Conservation (phyloP, 1,284 basidiomycete genomes). For the Moniliella sp. region DNA sequence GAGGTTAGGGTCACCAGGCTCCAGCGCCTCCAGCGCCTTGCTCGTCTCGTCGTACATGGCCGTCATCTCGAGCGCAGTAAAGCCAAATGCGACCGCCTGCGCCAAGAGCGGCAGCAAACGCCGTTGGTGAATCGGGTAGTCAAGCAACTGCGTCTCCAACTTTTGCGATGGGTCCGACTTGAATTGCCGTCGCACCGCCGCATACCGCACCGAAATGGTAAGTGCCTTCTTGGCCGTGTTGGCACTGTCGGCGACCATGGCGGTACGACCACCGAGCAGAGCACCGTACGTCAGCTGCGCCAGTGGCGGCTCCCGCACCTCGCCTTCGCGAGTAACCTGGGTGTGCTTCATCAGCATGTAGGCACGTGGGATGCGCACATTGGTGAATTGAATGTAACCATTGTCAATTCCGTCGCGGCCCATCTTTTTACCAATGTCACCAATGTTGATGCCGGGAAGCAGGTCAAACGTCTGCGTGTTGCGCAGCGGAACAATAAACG, state of each 20-base stretch:
- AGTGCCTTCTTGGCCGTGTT: conserved; percentile 40
- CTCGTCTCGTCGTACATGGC: conserved; percentile 36
- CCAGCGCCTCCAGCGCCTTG: conserved; percentile 39
- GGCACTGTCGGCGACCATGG: conserved; percentile 41
- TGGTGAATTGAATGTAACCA: conserved; percentile 35
- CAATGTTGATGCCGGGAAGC: conserved; percentile 40
- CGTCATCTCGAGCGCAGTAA: conserved; percentile 38
- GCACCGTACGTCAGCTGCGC: conserved; percentile 44
- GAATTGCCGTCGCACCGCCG: conserved; percentile 42
- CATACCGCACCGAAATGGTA: conserved; percentile 42
- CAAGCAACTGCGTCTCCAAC: conserved; percentile 40
- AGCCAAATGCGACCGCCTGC: conserved; percentile 42
- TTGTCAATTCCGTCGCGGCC: conserved; percentile 41
- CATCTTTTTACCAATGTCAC: conserved; percentile 45
- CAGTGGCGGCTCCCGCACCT: conserved; percentile 38
- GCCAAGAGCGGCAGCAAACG: conserved; percentile 42
- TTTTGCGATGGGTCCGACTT: conserved; percentile 26
- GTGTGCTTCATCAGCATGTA: conserved; percentile 46
- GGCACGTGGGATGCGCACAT: conserved; percentile 41
- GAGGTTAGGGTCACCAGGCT: conserved; percentile 35
- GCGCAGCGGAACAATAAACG: conserved; percentile 41
- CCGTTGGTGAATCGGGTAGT: conserved; percentile 44
- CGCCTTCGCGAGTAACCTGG: conserved; percentile 39
- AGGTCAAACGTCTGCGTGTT: conserved; percentile 37
- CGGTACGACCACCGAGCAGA: conserved; percentile 40